Evolutionary conservation across 2,329 filamentous ascomycete species (phyloP), one percentile per base, ranked within the genome.

Genomic region (Penicillium hordei): DNA sequence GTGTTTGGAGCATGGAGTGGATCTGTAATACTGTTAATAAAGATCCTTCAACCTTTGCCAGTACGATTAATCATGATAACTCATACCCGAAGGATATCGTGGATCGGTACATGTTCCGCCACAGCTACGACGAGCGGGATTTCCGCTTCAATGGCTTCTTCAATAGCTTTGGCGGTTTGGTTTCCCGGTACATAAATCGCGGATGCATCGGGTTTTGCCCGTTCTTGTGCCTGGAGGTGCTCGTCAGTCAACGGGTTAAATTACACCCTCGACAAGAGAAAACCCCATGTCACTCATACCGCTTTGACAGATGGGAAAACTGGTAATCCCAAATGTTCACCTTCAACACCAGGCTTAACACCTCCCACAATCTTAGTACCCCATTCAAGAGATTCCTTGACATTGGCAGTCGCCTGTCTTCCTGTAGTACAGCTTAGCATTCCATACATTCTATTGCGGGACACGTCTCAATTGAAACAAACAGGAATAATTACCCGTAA

Each of bases 291-390:
- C 15, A 2, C 29, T 25, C 69, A 39, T 67, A 82, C 83, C 69
- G 82, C 83, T 67, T 81, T 81, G 31, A 93, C 86, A 43, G 83
- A 86, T 1, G 89, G 86, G 21, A 91, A 78, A 1, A 93, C 81
- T 1, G 90, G 90, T 36, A 91, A 78, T 2, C 87, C 89, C 21
- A 93, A 76, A 76, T 93, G 89, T 68, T 90, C 85, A 48, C 86
- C 86, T 57, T 85, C 82, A 48, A 86, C 84, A 4, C 86, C 86
- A 0, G 89, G 90, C 52, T 85, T 90, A 19, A 92, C 88, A 27
- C 89, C 89, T 31, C 90, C 90, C 0, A 93, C 88, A 58, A 93
- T 87, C 38, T 90, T 89, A 39, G 90, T 93, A 13, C 90, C 90
- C 83, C 89, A 93, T 72, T 81, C 85, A 58, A 93, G 76, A 13